Percentiles rank a stretch among this genome's conserved stretches.
Conservation (phyloP, 1,139 yeast genomes). For the Hyphopichia wangnamkhiaoensis region DNA sequence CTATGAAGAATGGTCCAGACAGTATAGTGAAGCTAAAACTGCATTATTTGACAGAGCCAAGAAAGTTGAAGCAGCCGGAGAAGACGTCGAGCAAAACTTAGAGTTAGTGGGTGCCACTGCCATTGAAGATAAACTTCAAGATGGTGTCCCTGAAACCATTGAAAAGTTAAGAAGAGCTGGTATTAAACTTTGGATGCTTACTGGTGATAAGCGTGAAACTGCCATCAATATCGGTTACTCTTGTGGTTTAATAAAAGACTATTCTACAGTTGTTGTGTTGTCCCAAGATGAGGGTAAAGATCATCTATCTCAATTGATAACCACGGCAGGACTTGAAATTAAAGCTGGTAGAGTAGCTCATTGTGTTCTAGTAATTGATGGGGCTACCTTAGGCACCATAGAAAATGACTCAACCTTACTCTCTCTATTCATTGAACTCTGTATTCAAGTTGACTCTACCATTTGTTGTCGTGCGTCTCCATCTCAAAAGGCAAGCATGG, state of each 20-base stretch:
- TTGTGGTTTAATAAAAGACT: constrained; percentile 89
- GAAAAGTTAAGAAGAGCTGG: constrained; percentile 92
- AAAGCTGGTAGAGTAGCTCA: constrained; percentile 81
- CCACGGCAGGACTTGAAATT: constrained; percentile 61
- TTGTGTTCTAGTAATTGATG: constrained; percentile 91
- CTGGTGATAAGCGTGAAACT: constrained; percentile 97
- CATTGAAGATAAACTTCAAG: constrained; percentile 93
- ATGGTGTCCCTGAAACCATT: constrained; percentile 93
- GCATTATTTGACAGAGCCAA: constrained; percentile 66
- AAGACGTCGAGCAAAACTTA: constrained; percentile 62
- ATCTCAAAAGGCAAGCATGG: constrained; percentile 92
- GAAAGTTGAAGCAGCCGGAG: constrained; percentile 74
- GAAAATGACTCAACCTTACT: constrained; percentile 73
- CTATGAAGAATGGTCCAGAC: constrained; percentile 64
- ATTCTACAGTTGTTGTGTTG: constrained; percentile 81
- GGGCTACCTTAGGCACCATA: constrained; percentile 71
- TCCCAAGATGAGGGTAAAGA: constrained; percentile 58
- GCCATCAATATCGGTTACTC: constrained; percentile 97
- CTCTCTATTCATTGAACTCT: constrained; percentile 77
- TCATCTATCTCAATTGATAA: constrained; percentile 52
- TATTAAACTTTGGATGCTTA: constrained; percentile 94
- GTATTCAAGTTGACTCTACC: constrained; percentile 86
- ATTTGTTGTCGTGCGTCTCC: constrained; percentile 97
- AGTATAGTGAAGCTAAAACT: constrained; percentile 76
- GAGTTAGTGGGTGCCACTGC: constrained; percentile 91